Percentiles rank a stretch among this genome's conserved stretches.
Evolutionary conservation across 2,329 filamentous ascomycete genomes (phyloP).

Genomic region (Eutypella sp.): DNA sequence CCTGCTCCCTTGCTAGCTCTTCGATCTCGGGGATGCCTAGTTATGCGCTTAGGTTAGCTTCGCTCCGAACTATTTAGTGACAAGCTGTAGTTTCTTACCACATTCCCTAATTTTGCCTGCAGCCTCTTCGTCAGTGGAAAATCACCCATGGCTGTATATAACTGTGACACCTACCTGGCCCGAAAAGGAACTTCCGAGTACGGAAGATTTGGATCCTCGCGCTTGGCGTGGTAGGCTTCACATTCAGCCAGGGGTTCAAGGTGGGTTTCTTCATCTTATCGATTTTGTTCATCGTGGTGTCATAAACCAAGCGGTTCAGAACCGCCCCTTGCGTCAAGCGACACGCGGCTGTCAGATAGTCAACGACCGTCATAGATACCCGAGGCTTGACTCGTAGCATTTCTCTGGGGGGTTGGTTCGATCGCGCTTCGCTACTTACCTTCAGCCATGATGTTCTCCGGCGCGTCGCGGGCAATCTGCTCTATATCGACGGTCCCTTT

Average conservation of each 20-base stretch:
- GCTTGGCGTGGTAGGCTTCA: conserved; percentile 1
- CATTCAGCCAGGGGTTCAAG: conserved; percentile 1
- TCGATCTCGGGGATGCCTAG: conserved; percentile 9
- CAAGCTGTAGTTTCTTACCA: background rate
- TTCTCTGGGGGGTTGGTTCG: no score
- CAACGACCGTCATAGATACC: no score
- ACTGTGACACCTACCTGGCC: background rate
- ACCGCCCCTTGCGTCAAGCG: conserved; percentile 4
- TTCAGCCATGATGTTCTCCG: background rate
- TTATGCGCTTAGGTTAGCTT: background rate
- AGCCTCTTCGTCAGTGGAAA: background rate
- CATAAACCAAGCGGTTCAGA: conserved; percentile 10
- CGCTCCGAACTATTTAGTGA: background rate
- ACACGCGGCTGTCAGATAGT: conserved; percentile 3
- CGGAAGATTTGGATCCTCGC: conserved; percentile 1
- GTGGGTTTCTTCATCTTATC: conserved; percentile 4
- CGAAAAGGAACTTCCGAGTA: conserved; percentile 4
- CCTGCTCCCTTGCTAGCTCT: conserved; percentile 7
- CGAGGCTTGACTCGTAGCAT: no score
- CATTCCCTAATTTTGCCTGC: background rate
- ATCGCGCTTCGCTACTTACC: no score
- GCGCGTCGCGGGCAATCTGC: background rate
- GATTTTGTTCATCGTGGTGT: conserved; percentile 9
- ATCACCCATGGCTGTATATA: no score
- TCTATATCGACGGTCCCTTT: no score